Base-by-base conservation (phyloP, 208 protist species). In the Trypanosoma vivax region DNA sequence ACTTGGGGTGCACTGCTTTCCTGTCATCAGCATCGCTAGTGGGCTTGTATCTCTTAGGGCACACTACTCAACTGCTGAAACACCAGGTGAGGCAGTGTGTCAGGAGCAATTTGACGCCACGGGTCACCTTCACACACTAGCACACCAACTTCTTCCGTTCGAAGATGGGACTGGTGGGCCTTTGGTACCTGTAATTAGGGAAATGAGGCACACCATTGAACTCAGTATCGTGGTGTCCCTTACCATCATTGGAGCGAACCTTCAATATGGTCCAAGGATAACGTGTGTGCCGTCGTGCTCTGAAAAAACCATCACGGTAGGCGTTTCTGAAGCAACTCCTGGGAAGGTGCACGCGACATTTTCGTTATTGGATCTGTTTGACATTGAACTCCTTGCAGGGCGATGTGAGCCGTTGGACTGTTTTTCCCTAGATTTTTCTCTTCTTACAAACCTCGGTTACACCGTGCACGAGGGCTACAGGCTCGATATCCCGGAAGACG, bases 201-300 rank as follows among this genome's bases (percentile, higher is more conserved):
- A 60, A 0, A 18, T 75, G 31, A n/a, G 21, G 10, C 68, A 65
- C 50, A 37, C 33, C 4, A 21, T 63, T 5, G 67, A 74, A 33
- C 60, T 69, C 24, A 51, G 53, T 35, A 42, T 59, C 24, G 47
- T 56, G 2, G 60, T 82, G 16, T 57, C 46, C 39, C 31, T 70
- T 0, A 40, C 21, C 23, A 56, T 86, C 16, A 50, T 52, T 10
- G 79, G 79, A 14, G 13, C 11, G 9, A 73, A 76, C 39, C 38
- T 86, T 23, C 73, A 81, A 19, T 86, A 75, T 39, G 52, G 21
- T 10, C 70, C 79, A 19, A 60, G 54, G 2, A 19, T 86, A 5
- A 69, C 62, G 1, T 35, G 66, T 5, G 46, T 59, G 1, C 45
- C 52, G 33, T 42, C 38, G 27, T 31, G 27, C 16, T 37, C 28